Evolutionary conservation across 768 basidiomycete genomes (phyloP).

Genomic region (Brasilioporus rufonigricans): DNA sequence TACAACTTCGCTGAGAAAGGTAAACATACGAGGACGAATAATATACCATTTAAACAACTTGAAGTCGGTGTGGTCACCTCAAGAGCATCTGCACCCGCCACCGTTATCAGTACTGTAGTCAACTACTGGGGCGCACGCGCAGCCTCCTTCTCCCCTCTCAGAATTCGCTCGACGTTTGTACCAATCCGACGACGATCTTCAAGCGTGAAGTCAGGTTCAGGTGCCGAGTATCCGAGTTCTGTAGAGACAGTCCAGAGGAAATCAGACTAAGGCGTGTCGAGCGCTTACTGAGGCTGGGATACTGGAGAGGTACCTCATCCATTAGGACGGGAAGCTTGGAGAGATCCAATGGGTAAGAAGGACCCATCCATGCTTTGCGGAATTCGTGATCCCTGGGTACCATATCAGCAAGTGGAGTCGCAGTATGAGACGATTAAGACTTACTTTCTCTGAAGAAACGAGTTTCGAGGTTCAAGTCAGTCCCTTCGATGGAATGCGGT

Average conservation of each 20-base stretch:
- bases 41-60: not conserved
- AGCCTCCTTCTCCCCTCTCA: slow-evolving; percentile 64
- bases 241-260: not conserved
- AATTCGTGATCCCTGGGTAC: slow-evolving; percentile 60
- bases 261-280: not conserved
- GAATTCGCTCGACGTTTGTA: slow-evolving; percentile 55
- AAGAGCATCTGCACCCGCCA: not conserved
- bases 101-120: not conserved
- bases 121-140: slow-evolving; percentile 50
- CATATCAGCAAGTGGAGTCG: not conserved
- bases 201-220: slow-evolving; percentile 44
- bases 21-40: not conserved
- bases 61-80: too few relatives aligned
- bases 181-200: slow-evolving; percentile 65
- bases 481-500: not conserved
- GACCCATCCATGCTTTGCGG: slow-evolving; percentile 74
- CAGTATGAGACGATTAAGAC: slow-evolving; percentile 9
- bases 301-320: slow-evolving; percentile 63
- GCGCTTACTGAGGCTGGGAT: slow-evolving; percentile 59
- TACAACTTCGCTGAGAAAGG: not conserved
- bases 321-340: slow-evolving; percentile 48
- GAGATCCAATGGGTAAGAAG: slow-evolving; percentile 65
- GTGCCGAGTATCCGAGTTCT: slow-evolving; percentile 73
- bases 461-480: not conserved
- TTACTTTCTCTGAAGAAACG: slow-evolving; percentile 46